Conservation (phyloP, 2,329 filamentous ascomycete species). For the Trichoderma hamatum region DNA sequence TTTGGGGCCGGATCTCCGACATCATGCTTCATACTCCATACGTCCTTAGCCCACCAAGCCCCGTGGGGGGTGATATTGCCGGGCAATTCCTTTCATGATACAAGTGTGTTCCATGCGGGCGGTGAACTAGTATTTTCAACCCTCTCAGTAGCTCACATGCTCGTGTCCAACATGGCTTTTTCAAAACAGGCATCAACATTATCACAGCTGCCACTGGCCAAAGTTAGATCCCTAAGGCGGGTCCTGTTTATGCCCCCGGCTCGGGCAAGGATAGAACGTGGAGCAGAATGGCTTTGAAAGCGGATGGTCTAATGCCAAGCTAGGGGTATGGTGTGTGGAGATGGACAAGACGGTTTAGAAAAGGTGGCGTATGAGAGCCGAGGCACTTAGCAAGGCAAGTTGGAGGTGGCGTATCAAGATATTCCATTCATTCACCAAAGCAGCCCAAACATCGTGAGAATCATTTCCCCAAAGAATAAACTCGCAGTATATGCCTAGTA, state of each 20-base stretch:
- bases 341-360: background rate
- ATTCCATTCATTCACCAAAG: background rate
- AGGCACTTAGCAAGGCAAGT: background rate
- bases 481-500: no score
- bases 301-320: conserved; percentile 13
- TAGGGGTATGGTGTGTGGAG: conserved; percentile 17
- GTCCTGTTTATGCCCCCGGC: conserved; percentile 1
- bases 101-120: background rate
- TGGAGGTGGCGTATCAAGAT: conserved; percentile 2
- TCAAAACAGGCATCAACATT: conserved; percentile 23
- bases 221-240: conserved; percentile 5
- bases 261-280: conserved; percentile 20
- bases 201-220: conserved; percentile 23
- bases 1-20: conserved; percentile 6
- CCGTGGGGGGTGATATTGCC: conserved; percentile 9
- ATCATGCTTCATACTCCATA: background rate
- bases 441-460: background rate
- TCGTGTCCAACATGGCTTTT: conserved; percentile 1
- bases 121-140: background rate
- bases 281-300: conserved; percentile 3
- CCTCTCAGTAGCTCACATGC: background rate
- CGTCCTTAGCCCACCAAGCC: background rate
- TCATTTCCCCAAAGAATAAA: no score
- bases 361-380: conserved; percentile 5
- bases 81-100: background rate